A percentile compares a stretch with the other conserved stretches of the same genome.
Evolutionary conservation across 2,329 filamentous ascomycete genomes (phyloP).

Genomic region (Purpureocillium lavendulum): DNA sequence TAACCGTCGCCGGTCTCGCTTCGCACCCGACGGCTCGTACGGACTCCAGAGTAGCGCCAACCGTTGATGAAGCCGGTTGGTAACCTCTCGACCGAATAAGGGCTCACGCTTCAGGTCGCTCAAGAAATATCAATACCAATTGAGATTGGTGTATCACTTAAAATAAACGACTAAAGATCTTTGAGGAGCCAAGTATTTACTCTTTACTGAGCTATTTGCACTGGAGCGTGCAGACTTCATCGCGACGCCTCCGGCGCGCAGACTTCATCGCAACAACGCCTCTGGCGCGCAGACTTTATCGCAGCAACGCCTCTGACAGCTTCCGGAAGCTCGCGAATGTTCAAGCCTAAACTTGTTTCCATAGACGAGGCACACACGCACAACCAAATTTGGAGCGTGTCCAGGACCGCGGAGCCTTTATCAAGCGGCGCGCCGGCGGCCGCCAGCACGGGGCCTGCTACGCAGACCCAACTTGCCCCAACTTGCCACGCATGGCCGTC

Average conservation of each 20-base stretch:
- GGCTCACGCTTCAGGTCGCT: slow-evolving; percentile 23
- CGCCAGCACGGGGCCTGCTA: no score
- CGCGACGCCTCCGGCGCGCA: slow-evolving; percentile 25
- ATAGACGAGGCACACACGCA: slow-evolving; percentile 69
- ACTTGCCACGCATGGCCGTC: no score
- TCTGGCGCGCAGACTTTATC: slow-evolving; percentile 32
- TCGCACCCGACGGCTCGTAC: slow-evolving; percentile 3
- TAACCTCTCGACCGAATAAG: slow-evolving; percentile 26
- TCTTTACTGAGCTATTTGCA: slow-evolving; percentile 29
- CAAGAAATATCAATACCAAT: slow-evolving; percentile 25
- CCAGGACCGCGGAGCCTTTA: no score
- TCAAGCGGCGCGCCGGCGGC: no score
- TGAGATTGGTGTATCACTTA: slow-evolving; percentile 16
- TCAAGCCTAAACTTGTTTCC: slow-evolving; percentile 76
- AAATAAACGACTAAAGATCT: slow-evolving; percentile 16
- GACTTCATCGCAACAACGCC: no score
- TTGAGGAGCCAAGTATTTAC: slow-evolving; percentile 21
- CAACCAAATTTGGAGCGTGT: no score
- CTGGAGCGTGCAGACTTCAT: no score
- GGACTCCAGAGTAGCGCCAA: slow-evolving; percentile 22
- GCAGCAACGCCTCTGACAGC: slow-evolving; percentile 38
- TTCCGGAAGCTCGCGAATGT: slow-evolving; percentile 34
- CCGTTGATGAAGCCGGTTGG: slow-evolving; percentile 35
- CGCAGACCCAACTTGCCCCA: no score
- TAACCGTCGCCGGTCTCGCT: slow-evolving; percentile 17